A percentile compares a stretch with the other conserved stretches of the same genome.
Evolutionary conservation across 2,329 filamentous ascomycete genomes (phyloP).

Genomic region (Cytospora piceae): DNA sequence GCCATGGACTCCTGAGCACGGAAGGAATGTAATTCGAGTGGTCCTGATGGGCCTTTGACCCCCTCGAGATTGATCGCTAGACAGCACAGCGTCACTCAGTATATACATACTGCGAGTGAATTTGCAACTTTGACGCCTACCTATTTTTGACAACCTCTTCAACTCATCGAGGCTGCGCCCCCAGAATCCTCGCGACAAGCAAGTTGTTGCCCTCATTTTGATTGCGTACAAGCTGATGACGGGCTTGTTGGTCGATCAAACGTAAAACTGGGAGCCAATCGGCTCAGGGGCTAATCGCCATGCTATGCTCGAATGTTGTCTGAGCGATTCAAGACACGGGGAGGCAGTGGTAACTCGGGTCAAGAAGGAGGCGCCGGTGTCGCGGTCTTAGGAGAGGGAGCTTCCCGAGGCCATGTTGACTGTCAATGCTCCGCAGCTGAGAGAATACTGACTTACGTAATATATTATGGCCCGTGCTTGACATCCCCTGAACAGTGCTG

Average conservation of each 20-base stretch:
- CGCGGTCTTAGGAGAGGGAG: not conserved
- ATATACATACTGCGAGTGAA: slow-evolving; percentile 9
- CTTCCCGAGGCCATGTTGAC: not conserved
- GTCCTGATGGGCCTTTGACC: slow-evolving; percentile 65
- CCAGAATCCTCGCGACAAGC: slow-evolving; percentile 58
- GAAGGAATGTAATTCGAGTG: slow-evolving; percentile 69
- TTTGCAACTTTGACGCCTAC: slow-evolving; percentile 42
- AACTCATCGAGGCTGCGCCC: slow-evolving; percentile 64
- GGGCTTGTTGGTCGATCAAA: not conserved
- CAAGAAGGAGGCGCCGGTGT: not conserved
- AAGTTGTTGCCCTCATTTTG: slow-evolving; percentile 54
- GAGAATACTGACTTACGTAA: not conserved
- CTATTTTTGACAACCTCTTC: slow-evolving; percentile 58
- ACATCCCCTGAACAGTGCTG: not conserved
- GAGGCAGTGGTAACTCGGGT: not conserved
- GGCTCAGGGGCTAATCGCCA: slow-evolving; percentile 18
- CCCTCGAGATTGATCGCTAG: slow-evolving; percentile 71
- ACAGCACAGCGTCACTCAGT: slow-evolving; percentile 27
- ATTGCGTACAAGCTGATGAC: not conserved
- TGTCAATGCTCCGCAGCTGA: not conserved
- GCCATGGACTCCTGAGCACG: slow-evolving; percentile 49
- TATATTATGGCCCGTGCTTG: not conserved
- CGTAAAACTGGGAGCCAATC: slow-evolving; percentile 14
- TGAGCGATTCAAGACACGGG: not conserved
- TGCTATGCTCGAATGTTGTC: not conserved